Evolutionary conservation across 352 stramenopile genomes (phyloP).

Genomic region (Pythium phragmitis): DNA sequence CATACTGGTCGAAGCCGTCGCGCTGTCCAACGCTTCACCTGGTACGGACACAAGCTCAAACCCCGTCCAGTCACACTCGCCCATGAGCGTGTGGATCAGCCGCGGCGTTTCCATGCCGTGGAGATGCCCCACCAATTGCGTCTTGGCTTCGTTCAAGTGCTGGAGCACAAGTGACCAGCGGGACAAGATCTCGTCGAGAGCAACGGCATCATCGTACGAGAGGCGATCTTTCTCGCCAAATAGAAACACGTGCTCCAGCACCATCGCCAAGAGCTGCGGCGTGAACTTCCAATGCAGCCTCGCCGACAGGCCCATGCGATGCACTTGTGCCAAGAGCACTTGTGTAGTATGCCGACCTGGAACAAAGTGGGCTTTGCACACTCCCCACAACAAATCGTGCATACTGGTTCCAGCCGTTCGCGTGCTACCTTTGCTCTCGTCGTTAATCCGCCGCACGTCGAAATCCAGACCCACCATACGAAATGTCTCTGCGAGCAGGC

Average conservation of each 20-base stretch:
- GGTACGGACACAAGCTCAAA: conserved; percentile 40
- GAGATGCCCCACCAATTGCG: conserved; percentile 53
- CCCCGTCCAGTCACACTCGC: conserved; percentile 66
- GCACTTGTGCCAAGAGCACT: conserved; percentile 47
- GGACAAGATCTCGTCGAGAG: conserved; percentile 47
- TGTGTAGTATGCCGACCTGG: conserved; percentile 32
- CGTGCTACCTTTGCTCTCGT: conserved; percentile 4
- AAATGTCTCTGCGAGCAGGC: conserved; percentile 60
- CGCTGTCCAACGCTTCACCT: neutral
- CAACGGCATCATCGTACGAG: conserved; percentile 42
- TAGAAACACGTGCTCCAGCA: conserved; percentile 55
- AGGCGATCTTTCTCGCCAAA: conserved; percentile 53
- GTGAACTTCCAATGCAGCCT: conserved; percentile 69
- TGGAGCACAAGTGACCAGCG: conserved; percentile 55
- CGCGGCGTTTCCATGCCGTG: conserved; percentile 60
- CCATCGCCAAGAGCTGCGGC: conserved; percentile 55
- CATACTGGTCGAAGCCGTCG: neutral
- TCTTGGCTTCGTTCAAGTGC: conserved; percentile 55
- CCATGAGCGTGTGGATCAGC: conserved; percentile 54
- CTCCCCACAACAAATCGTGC: conserved; percentile 53
- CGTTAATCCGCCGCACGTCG: conserved; percentile 44
- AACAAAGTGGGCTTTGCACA: conserved; percentile 44
- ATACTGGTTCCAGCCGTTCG: conserved; percentile 11
- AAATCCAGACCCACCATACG: conserved; percentile 62
- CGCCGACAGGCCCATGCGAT: conserved; percentile 38